Evolutionary conservation across 2,329 filamentous ascomycete genomes (phyloP).

Genomic region (Stemphylium lycopersici): DNA sequence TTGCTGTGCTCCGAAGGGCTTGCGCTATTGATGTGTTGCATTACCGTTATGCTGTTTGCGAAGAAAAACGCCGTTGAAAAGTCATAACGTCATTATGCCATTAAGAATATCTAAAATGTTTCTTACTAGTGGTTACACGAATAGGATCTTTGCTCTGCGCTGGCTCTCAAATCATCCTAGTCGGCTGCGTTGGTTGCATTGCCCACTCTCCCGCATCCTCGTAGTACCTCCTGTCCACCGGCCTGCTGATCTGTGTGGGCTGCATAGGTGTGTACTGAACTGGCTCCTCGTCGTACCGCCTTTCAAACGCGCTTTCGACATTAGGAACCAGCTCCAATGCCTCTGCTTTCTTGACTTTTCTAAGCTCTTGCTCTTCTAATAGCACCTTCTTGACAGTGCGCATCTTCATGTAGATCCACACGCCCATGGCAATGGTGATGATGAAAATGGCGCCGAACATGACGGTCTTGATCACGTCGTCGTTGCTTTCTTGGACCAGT

Average conservation of each 20-base stretch:
- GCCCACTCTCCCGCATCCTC: slow-evolving; percentile 14
- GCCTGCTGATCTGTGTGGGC: slow-evolving; percentile 19
- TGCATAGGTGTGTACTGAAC: slow-evolving; percentile 22
- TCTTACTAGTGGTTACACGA: background rate
- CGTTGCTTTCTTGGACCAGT: slow-evolving; percentile 35
- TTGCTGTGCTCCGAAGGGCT: too few species aligned
- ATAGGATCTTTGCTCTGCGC: background rate
- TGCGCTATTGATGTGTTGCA: too few species aligned
- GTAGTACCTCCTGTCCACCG: slow-evolving; percentile 10
- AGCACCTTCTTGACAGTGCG: slow-evolving; percentile 38
- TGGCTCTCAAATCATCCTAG: slow-evolving; percentile 21
- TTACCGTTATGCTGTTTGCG: too few species aligned
- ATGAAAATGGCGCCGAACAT: slow-evolving; percentile 41
- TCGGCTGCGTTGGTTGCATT: slow-evolving; percentile 27
- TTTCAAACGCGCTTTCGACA: slow-evolving; percentile 26
- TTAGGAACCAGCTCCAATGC: slow-evolving; percentile 25
- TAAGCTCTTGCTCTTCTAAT: slow-evolving; percentile 40
- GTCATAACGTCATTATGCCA: slow-evolving; percentile 24
- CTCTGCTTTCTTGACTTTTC: slow-evolving; percentile 26
- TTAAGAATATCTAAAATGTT: slow-evolving; percentile 13
- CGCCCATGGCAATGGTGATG: slow-evolving; percentile 38
- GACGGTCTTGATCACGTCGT: slow-evolving; percentile 33
- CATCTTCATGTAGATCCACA: slow-evolving; percentile 46
- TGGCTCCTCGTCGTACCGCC: slow-evolving; percentile 27
- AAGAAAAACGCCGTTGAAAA: background rate